Conservation (phyloP, 2,329 filamentous ascomycete genomes). For the Beauveria sp. region DNA sequence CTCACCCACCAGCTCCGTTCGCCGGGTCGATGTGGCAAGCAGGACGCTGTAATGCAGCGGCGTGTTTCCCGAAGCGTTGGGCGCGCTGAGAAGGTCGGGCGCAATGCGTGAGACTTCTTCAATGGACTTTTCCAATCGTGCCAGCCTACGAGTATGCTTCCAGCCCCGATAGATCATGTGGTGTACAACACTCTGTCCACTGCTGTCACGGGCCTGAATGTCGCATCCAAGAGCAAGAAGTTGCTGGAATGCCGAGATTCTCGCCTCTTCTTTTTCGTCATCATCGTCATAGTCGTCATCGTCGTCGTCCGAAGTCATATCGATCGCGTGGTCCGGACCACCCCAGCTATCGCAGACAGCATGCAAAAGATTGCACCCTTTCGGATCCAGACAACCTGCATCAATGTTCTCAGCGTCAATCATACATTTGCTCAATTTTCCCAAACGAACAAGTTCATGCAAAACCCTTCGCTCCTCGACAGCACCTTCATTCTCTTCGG, state of each 20-base stretch:
- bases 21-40: background rate
- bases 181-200: slow-evolving; percentile 3
- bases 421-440: background rate
- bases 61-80: background rate
- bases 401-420: background rate
- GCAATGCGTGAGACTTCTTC: background rate
- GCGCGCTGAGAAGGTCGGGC: background rate
- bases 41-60: slow-evolving; percentile 2
- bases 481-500: background rate
- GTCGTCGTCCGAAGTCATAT: background rate
- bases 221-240: background rate
- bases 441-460: slow-evolving; percentile 2
- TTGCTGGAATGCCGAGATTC: background rate
- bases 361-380: background rate
- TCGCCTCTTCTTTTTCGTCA: background rate
- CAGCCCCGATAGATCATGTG: background rate
- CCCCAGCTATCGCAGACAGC: background rate
- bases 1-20: background rate
- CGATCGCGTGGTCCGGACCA: background rate
- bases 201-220: background rate
- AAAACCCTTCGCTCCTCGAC: background rate
- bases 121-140: background rate
- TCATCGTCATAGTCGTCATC: background rate
- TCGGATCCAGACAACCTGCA: background rate
- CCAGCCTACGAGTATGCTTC: background rate